Evolutionary conservation across 179 eudicot species (phyloP).

Genomic region (Drosera spatulata): DNA sequence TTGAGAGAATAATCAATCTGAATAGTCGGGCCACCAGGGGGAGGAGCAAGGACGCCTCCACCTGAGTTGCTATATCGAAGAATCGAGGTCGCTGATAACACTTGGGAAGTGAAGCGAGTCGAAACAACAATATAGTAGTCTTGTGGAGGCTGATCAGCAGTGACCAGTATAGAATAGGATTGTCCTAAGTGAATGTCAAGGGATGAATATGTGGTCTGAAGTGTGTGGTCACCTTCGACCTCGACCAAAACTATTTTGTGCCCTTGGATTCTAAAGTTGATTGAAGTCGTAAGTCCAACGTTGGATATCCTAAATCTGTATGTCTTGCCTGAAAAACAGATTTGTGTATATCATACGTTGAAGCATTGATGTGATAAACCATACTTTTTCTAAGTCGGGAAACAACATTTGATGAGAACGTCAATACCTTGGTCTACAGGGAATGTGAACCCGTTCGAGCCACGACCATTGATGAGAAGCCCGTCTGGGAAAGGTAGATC

Average conservation of each 20-base stretch:
- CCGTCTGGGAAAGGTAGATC: constrained; percentile 30
- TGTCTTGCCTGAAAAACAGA: constrained; percentile 38
- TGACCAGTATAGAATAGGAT: constrained; percentile 74
- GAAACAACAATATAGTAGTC: constrained; percentile 81
- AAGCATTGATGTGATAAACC: no score
- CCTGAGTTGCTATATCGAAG: constrained; percentile 64
- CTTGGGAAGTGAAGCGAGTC: constrained; percentile 55
- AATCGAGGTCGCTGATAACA: constrained; percentile 44
- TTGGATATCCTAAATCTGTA: constrained; percentile 65
- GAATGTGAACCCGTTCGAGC: constrained; percentile 22
- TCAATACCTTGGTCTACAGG: constrained; percentile 31
- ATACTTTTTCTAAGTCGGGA: no score
- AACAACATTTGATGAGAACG: no score
- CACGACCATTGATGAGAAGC: constrained; percentile 27
- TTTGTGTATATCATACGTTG: neutral
- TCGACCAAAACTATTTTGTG: constrained; percentile 53
- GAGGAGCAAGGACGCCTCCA: constrained; percentile 1
- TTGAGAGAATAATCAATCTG: constrained; percentile 6
- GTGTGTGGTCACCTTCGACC: constrained; percentile 60
- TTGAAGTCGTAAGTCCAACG: constrained; percentile 44
- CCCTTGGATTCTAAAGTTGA: constrained; percentile 63
- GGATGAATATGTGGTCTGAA: constrained; percentile 42
- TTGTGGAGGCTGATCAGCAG: constrained; percentile 69
- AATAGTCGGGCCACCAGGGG: constrained; percentile 5
- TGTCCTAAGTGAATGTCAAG: constrained; percentile 87